Evolutionary conservation across 2,329 filamentous ascomycete species (phyloP).

Genomic region (Bipolaris cookei): DNA sequence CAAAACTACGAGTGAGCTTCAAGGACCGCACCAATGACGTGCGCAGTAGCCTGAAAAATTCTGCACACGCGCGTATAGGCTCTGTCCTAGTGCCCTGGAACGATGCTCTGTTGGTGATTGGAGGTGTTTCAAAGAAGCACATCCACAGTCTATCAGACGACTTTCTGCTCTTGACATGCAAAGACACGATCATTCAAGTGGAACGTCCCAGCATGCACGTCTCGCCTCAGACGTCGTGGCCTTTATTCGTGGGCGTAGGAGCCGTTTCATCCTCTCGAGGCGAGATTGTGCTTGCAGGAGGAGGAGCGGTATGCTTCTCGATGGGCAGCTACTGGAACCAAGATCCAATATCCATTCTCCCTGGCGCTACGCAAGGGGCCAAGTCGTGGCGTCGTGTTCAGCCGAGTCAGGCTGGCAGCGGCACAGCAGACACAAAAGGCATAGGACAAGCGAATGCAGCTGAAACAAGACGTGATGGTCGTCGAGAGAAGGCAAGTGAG

Average conservation of each 20-base stretch:
- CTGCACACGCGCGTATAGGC: slow-evolving; percentile 56
- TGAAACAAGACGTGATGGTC: slow-evolving; percentile 19
- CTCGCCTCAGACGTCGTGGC: slow-evolving; percentile 54
- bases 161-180: slow-evolving; percentile 35
- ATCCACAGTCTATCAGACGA: slow-evolving; percentile 37
- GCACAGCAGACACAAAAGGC: slow-evolving; percentile 16
- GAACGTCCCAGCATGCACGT: slow-evolving; percentile 26
- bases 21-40: slow-evolving; percentile 39
- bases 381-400: slow-evolving; percentile 27
- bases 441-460: slow-evolving; percentile 15
- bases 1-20: slow-evolving; percentile 35
- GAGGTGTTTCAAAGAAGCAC: slow-evolving; percentile 54
- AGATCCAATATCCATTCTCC: slow-evolving; percentile 32
- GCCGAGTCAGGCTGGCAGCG: slow-evolving; percentile 15
- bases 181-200: slow-evolving; percentile 26
- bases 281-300: slow-evolving; percentile 71
- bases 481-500: slow-evolving; percentile 7
- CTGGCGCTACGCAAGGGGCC: slow-evolving; percentile 18
- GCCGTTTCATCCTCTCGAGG: slow-evolving; percentile 56
- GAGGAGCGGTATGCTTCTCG: slow-evolving; percentile 87
- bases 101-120: slow-evolving; percentile 58
- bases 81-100: slow-evolving; percentile 57
- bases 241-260: slow-evolving; percentile 75
- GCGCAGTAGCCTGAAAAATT: slow-evolving; percentile 21
- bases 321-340: slow-evolving; percentile 86